Evolutionary conservation across 2,329 filamentous ascomycete species (phyloP), one percentile per base, ranked within the genome.

Genomic region (Arthrobotrys conoides): DNA sequence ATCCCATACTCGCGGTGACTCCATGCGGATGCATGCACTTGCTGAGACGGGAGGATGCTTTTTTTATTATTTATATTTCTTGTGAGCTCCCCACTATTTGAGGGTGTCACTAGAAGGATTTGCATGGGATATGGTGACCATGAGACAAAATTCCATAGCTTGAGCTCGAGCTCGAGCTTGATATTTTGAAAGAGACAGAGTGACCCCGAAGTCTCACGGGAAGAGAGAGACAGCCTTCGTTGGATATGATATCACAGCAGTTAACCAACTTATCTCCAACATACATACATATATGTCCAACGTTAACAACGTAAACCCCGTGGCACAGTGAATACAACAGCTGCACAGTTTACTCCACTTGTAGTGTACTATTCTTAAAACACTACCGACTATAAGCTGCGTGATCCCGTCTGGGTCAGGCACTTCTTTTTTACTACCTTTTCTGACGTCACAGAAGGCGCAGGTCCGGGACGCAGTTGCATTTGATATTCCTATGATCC

Each of bases 381-480:
- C 57, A 8, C 57, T 61, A 61, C 36, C 36, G 36, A 44, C 27
- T 30, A 33, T 61, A 61, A 44, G 57, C 57, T 61, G 57, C 36
- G 36, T 36, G 57, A 61, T 59, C 57, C 36, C 57, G 57, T 44
- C 57, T 44, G 53, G 53, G 53, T 59, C 53, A 59, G 53, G 53
- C 53, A 61, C 57, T 59, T n/a, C n/a, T n/a, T n/a, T n/a, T n/a
- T n/a, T 33, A 27, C 30, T 67, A 24, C 18, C 3, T 6, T 18
- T 22, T 30, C 64, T 68, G 64, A 68, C 64, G 64, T 68, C 64
- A 68, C 64, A 33, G 49, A 41, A 24, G 64, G 64, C 64, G 64
- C 64, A 55, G 64, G 48, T 67, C 64, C 36, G 41, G 10, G 33
- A 66, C 27, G n/a, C n/a, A 3, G 20, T 53, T 69, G 36, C 36